Base-by-base conservation (phyloP, 129 eudicot species). In the Tanacetum coccineum region DNA sequence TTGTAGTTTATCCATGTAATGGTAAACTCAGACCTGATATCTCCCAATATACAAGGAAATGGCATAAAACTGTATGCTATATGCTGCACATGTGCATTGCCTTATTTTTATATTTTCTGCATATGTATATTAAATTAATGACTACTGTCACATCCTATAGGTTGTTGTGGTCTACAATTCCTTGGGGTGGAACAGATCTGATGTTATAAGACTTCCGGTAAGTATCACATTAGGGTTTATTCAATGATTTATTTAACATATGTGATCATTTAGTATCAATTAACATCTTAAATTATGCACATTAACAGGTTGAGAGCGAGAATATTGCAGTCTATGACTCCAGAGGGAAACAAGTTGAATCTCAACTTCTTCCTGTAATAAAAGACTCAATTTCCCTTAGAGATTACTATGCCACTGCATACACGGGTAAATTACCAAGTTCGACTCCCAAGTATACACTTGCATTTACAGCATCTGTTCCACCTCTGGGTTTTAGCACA, bases 401-500 rank as follows among this genome's bases (percentile, higher is more conserved):
- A 65, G 84, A 81, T 52, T 86, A 77, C 81, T 79, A 82, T 66
- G 70, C 85, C 11, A 77, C 79, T 62, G 95, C 95, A 75, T 81
- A 94, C 66, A 64, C 76, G 68, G 99, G 99, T 55, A 71, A 75
- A 77, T 45, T 86, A 53, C 82, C 89, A 61, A 77, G 80, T 46
- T 70, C 64, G 5, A 70, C 79, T 40, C 95, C 97, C 62, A 81
- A 74, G 71, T 87, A 80, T 64, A 82, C 87, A 81, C 95, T 94
- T 75, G 97, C 93, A 36, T 94, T 94, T 74, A 79, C 83, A 53
- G 99, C 94, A 51, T 81, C 76, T 44, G 90, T 82, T 70, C 95
- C 94, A 8, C 90, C 99, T 84, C 81, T 94, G 81, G 99, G 99
- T 50, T 89, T 89, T 68, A 87, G 78, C 78, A 84, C 97, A 18